These are phyloP conservation scores for Brassica napus DNA, from an alignment of 345 rosid species.

Conservation along the genomic window Da-Ae NC_063445.1:2462001-2462500, in stretches of 20 bases:
- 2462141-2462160: conserved; percentile 54
- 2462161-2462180: conserved; percentile 42
- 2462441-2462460: conserved; percentile 44
- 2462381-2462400: conserved; percentile 18
- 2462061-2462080: conserved; percentile 58
- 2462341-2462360: not conserved
- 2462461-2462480: not conserved
- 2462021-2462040: conserved; percentile 63
- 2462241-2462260: too few relatives aligned
- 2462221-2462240: conserved; percentile 1
- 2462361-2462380: not conserved
- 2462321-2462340: not conserved
- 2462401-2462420: conserved; percentile 48
- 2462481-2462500: not conserved
- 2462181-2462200: conserved; percentile 9
- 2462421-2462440: conserved; percentile 38
- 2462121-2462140: conserved; percentile 48
- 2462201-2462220: conserved; percentile 6
- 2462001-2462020: conserved; percentile 43
- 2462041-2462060: conserved; percentile 52
- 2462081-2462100: conserved; percentile 31
- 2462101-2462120: conserved; percentile 36
- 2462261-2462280: too few relatives aligned
- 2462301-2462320: not conserved
- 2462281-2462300: too few relatives aligned